Base-by-base conservation (phyloP, 129 eudicot species). In the Tagetes patula region DNA sequence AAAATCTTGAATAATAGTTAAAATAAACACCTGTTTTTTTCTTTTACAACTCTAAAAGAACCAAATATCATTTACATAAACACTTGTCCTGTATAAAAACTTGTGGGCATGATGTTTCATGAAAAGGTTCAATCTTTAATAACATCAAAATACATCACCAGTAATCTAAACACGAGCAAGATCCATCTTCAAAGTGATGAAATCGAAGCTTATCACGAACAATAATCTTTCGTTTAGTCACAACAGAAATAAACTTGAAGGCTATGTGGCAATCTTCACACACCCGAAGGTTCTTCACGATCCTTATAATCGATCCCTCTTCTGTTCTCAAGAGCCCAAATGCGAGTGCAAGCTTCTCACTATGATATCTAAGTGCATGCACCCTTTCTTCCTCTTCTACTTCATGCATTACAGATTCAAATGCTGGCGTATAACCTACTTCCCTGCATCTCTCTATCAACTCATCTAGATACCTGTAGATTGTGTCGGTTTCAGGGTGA, bases 171-270 rank as follows among this genome's bases (percentile, higher is more conserved):
- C 94, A 87, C 1, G 90, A 88, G 62, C 90, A 85, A 60, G 80
- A 33, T 1, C 90, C 95, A 69, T 81, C 76, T 65, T 73, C 79
- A 64, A 88, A 85, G 67, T 88, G 94, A 80, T 85, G 94, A 81
- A 88, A 88, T 3, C 95, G 84, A 80, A 83, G 86, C 79, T 85
- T 88, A 83, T 88, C 95, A 47, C 90, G 86, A 48, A 88, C 86
- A 41, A 83, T 33, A 75, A 88, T 88, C 59, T 85, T 83, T 62
- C 87, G 71, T 36, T 71, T 71, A 5, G 81, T 72, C 49, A 85
- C 60, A 7, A 74, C 27, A 6, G 90, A 88, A 71, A 88, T 65
- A 42, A 80, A 85, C 84, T 88, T 88, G 13, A 88, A 20, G 0
- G 88, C 90, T 20, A 65, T 1, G 45, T 88, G 94, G 54, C 94